phyloP scores from a whole-genome alignment of 345 rosid species.

The Eucalyptus sp. region DNA sequence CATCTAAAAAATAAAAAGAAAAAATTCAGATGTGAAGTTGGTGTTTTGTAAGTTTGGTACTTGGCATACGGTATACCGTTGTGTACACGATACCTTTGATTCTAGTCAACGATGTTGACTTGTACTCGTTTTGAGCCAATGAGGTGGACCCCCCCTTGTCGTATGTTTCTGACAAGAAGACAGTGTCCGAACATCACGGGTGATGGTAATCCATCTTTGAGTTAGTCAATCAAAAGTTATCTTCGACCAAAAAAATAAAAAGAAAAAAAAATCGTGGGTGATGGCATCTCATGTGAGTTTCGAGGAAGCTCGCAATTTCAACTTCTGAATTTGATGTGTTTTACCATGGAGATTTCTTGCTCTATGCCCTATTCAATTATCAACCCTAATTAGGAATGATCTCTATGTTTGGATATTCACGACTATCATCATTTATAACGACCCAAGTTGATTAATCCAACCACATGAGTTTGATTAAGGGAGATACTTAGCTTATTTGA shows the following conservation, averaged over 20 bases:
- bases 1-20: neutral
- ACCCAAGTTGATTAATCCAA: neutral
- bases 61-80: neutral
- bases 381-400: neutral
- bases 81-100: neutral
- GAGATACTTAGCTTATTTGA: no score
- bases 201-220: neutral
- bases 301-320: neutral
- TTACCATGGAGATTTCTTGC: neutral
- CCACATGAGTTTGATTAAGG: no score
- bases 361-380: neutral
- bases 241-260: no score
- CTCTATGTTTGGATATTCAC: neutral
- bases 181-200: neutral
- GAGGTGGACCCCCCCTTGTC: neutral
- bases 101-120: neutral
- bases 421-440: rapidly evolving
- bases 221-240: no score
- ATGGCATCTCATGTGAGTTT: neutral
- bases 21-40: neutral
- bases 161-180: neutral
- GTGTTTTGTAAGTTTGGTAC: neutral
- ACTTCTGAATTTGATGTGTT: neutral
- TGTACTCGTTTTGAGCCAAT: neutral
- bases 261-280: no score